Evolutionary conservation across 2,329 filamentous ascomycete species (phyloP).

Genomic region (Colletotrichum sp.): DNA sequence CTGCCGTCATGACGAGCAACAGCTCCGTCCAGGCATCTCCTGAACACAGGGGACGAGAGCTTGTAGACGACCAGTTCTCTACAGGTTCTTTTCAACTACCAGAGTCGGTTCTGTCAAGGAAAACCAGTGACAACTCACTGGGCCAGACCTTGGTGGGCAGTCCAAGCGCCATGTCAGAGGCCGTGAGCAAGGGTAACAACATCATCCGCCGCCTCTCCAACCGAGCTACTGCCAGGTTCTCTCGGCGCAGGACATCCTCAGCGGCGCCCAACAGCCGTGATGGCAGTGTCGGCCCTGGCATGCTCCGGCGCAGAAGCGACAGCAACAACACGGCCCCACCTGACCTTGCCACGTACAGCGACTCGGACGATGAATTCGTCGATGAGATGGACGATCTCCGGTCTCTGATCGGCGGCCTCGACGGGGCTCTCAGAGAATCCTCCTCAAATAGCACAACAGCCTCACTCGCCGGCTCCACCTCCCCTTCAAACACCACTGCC

Average conservation of each 20-base stretch:
- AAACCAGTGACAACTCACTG: conserved; percentile 67
- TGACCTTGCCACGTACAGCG: conserved; percentile 48
- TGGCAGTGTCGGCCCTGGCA: conserved; percentile 86
- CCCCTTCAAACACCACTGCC: conserved; percentile 45
- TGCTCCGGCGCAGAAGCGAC: conserved; percentile 86
- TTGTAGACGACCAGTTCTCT: conserved; percentile 51
- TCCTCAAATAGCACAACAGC: conserved; percentile 52
- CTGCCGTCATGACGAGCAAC: conserved; percentile 57
- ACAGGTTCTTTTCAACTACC: conserved; percentile 71
- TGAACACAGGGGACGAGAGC: conserved; percentile 62
- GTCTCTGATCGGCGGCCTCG: conserved; percentile 40
- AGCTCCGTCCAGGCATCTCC: conserved; percentile 72
- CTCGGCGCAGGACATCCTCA: conserved; percentile 77
- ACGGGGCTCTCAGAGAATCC: conserved; percentile 50
- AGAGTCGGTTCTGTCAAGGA: conserved; percentile 69
- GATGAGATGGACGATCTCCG: conserved; percentile 54
- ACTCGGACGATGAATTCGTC: conserved; percentile 64
- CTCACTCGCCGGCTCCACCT: conserved; percentile 48
- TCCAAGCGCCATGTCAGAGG: conserved; percentile 61
- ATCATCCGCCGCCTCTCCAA: conserved; percentile 88
- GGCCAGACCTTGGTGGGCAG: conserved; percentile 62
- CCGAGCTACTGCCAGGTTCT: conserved; percentile 70
- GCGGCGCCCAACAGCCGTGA: conserved; percentile 80
- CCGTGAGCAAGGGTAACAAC: conserved; percentile 35
- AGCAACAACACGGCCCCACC: conserved; percentile 76